phyloP scores from a whole-genome alignment of 495 filamentous ascomycete species.

The Penicillium crystallinum region DNA sequence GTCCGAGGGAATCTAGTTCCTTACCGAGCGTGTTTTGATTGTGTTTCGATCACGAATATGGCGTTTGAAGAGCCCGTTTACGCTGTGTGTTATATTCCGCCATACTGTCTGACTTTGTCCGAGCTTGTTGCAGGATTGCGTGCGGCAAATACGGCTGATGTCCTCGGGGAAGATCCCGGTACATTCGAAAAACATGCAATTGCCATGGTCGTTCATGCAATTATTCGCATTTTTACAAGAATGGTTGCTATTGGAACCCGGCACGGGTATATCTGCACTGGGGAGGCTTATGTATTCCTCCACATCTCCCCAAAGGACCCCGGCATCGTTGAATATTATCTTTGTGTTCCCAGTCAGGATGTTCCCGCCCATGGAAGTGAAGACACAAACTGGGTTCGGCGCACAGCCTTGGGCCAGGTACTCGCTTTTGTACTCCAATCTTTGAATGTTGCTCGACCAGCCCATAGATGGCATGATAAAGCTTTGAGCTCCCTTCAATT shows the following conservation, averaged over 20 bases:
- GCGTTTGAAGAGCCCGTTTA: neutral
- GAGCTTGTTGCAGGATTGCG: conserved; percentile 1
- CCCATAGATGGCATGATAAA: conserved; percentile 34
- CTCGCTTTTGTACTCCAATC: conserved; percentile 45
- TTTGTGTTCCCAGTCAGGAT: conserved; percentile 29
- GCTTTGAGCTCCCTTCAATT: conserved; percentile 4
- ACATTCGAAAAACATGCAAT: neutral
- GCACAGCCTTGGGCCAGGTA: conserved; percentile 41
- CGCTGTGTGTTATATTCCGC: neutral
- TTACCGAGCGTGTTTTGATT: neutral
- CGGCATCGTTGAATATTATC: conserved; percentile 22
- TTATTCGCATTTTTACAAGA: conserved; percentile 42
- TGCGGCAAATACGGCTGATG: neutral
- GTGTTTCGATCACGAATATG: neutral
- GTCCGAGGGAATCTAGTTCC: neutral
- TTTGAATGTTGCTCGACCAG: conserved; percentile 28
- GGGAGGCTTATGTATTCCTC: conserved; percentile 42
- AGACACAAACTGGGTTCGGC: conserved; percentile 27
- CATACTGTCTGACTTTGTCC: neutral
- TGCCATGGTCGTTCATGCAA: conserved; percentile 20
- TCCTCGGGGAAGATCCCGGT: neutral
- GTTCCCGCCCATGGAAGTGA: conserved; percentile 12
- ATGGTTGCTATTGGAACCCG: conserved; percentile 36
- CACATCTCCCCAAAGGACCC: conserved; percentile 30
- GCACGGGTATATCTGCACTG: conserved; percentile 41